These are phyloP conservation scores for Ricinus communis DNA, from an alignment of 345 rosid species.

Conservation along the genomic window DNA sequence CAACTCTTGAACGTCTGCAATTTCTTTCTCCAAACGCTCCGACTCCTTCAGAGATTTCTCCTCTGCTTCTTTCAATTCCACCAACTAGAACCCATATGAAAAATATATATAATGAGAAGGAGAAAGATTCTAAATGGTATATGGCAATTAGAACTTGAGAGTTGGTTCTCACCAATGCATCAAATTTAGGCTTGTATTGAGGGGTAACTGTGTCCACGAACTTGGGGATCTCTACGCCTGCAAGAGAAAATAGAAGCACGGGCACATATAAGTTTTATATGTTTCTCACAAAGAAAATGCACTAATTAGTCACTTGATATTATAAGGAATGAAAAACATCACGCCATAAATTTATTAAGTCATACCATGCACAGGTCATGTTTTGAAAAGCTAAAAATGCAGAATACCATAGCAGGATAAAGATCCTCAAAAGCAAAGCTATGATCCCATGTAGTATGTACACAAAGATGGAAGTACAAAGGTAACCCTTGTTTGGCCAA, in stretches of 20 bases:
- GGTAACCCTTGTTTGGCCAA: background rate
- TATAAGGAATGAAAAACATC: background rate
- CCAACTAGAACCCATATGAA: constrained; percentile 43
- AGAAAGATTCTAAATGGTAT: background rate
- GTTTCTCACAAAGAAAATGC: background rate
- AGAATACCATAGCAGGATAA: background rate
- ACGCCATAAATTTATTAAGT: no score
- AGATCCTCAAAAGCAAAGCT: constrained; percentile 1
- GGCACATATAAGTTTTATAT: background rate
- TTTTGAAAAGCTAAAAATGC: background rate
- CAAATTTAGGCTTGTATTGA: constrained; percentile 89
- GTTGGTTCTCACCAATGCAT: constrained; percentile 63
- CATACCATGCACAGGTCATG: background rate
- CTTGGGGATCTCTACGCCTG: constrained; percentile 87
- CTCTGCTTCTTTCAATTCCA: constrained; percentile 93
- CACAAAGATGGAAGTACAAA: background rate
- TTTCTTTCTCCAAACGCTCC: constrained; percentile 78
- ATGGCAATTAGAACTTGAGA: constrained; percentile 11
- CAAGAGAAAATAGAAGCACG: background rate
- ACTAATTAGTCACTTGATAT: background rate
- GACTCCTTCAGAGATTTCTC: constrained; percentile 79
- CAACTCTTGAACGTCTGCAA: constrained; percentile 77
- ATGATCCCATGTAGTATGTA: background rate
- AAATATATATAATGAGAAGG: background rate
- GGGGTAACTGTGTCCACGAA: constrained; percentile 85